Evolutionary conservation across 2,329 filamentous ascomycete species (phyloP).

Genomic region (Talaromyces pinophilus): DNA sequence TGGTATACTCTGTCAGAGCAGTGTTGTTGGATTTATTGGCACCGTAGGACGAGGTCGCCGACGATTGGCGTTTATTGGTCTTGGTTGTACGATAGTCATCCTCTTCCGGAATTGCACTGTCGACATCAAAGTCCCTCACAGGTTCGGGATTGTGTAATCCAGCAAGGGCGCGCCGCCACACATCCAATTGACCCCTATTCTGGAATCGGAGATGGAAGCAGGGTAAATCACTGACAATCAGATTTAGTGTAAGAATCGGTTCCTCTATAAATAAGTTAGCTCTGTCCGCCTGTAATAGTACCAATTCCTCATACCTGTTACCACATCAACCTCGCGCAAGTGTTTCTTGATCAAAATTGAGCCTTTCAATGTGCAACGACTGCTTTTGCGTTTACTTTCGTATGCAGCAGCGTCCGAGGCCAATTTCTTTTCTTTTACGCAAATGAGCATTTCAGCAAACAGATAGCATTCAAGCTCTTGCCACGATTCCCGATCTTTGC

Average conservation of each 20-base stretch:
- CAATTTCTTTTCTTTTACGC: constrained; percentile 93
- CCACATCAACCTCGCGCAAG: constrained; percentile 79
- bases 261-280: constrained; percentile 58
- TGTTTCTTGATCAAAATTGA: constrained; percentile 99
- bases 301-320: constrained; percentile 41
- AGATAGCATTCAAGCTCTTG: constrained; percentile 97
- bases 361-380: constrained; percentile 87
- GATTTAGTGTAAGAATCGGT: constrained; percentile 79
- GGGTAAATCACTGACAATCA: constrained; percentile 88
- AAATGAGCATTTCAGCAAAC: constrained; percentile 98
- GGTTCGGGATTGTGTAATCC: constrained; percentile 75
- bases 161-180: constrained; percentile 84
- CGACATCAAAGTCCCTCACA: constrained; percentile 71
- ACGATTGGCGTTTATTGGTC: constrained; percentile 70
- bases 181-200: constrained; percentile 74
- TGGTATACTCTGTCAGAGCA: constrained; percentile 89
- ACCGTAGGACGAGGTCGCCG: constrained; percentile 78
- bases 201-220: constrained; percentile 92
- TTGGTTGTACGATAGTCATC: constrained; percentile 71
- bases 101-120: constrained; percentile 81
- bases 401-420: constrained; percentile 60
- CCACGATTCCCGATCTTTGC: constrained; percentile 95
- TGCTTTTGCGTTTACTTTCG: constrained; percentile 65
- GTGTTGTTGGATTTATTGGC: constrained; percentile 80
- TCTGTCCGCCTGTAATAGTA: background rate